These are phyloP conservation scores for Penicillium simplicissimum DNA, from an alignment of 495 filamentous ascomycete genomes.

Conservation along the genomic window DNA sequence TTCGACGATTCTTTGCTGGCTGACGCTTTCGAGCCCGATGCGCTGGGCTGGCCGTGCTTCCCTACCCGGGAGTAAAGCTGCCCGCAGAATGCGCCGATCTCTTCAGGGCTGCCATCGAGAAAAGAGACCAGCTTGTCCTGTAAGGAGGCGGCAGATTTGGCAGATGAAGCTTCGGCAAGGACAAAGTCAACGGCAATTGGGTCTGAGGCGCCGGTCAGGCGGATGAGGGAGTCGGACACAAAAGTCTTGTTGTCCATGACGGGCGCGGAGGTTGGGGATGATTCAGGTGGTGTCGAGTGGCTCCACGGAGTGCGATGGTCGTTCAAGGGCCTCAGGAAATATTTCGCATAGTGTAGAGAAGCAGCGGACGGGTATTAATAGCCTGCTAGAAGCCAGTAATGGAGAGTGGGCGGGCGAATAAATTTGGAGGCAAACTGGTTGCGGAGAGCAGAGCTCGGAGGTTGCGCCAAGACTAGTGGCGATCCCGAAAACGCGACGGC, in stretches of 20 bases:
- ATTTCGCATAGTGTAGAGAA: constrained; percentile 3
- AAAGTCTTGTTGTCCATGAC: constrained; percentile 48
- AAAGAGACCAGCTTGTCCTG: constrained; percentile 56
- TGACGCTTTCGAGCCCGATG: constrained; percentile 9
- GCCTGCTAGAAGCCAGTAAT: not conserved
- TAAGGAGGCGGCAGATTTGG: constrained; percentile 53
- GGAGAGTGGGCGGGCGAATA: not conserved
- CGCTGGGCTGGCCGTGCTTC: constrained; percentile 22
- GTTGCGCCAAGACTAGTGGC: constrained; percentile 26
- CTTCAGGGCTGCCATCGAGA: constrained; percentile 52
- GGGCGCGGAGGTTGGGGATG: not conserved
- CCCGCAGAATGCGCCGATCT: constrained; percentile 52
- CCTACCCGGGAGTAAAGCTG: constrained; percentile 54
- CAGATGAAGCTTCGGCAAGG: constrained; percentile 56
- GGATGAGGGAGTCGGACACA: constrained; percentile 49
- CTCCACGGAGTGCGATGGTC: not conserved
- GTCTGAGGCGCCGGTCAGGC: constrained; percentile 60
- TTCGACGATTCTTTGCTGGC: constrained; percentile 31
- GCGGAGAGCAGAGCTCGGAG: constrained; percentile 15
- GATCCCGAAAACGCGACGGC: constrained; percentile 4
- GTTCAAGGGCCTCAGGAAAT: not conserved
- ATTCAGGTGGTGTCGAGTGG: not conserved
- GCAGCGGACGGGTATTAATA: not conserved
- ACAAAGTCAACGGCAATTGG: constrained; percentile 63
- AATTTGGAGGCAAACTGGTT: not conserved